phyloP scores from a whole-genome alignment of 306 rosid genomes.

The Argentina anserina region DNA sequence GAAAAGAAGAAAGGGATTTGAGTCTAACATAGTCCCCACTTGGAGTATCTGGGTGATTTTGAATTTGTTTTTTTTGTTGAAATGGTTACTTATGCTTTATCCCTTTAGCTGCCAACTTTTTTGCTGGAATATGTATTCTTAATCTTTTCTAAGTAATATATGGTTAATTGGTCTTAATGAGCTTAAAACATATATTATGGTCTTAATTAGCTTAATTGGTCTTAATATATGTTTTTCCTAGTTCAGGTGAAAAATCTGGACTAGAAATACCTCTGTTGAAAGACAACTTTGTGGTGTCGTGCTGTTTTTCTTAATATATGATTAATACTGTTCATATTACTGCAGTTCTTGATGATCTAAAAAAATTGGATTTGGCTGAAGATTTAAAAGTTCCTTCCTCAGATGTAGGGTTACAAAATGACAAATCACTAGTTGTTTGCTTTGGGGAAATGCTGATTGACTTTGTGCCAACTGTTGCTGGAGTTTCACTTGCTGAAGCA shows the following conservation, averaged over 20 bases:
- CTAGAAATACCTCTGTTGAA: background rate
- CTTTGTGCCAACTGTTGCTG: slow-evolving; percentile 80
- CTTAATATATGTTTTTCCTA: too few species aligned
- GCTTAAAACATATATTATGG: background rate
- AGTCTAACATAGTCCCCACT: slow-evolving; percentile 5
- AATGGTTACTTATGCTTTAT: background rate
- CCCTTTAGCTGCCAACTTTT: background rate
- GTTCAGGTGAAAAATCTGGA: background rate
- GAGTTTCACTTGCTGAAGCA: slow-evolving; percentile 90
- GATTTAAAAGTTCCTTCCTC: slow-evolving; percentile 25
- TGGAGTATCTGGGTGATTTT: slow-evolving; percentile 10
- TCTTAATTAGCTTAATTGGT: background rate
- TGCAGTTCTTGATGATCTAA: slow-evolving; percentile 1
- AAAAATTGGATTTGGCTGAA: slow-evolving; percentile 25
- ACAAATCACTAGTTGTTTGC: slow-evolving; percentile 60
- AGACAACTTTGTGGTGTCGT: background rate
- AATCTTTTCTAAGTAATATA: background rate
- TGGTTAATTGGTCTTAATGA: background rate
- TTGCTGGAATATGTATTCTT: background rate
- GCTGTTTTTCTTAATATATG: too few species aligned
- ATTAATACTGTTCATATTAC: background rate
- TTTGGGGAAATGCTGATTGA: slow-evolving; percentile 84
- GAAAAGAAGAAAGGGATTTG: background rate
- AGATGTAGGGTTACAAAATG: slow-evolving; percentile 23
- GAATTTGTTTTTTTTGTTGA: background rate